Conservation (phyloP, 2,329 filamentous ascomycete genomes). For the Leptodontidium sp. region DNA sequence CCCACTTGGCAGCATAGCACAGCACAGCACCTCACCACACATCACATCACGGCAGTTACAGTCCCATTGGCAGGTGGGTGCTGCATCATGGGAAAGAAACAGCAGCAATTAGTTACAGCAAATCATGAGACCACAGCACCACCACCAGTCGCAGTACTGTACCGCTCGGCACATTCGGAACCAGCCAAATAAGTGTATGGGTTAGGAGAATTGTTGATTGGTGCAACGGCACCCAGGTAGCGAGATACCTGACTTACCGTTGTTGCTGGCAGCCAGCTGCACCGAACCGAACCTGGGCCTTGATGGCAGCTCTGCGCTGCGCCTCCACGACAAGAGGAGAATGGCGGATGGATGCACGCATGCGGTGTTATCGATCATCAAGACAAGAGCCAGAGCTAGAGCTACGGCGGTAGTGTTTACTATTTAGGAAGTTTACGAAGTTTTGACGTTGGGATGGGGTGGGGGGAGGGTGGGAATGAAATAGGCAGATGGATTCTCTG, state of each 20-base stretch:
- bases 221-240: slow-evolving; percentile 1
- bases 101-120: background rate
- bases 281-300: slow-evolving; percentile 11
- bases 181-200: background rate
- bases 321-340: slow-evolving; percentile 19
- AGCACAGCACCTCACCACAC: too few species aligned
- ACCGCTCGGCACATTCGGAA: background rate
- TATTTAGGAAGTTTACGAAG: slow-evolving; percentile 6
- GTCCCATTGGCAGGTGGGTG: background rate
- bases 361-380: background rate
- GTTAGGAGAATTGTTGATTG: background rate
- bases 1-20: too few species aligned
- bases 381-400: too few species aligned
- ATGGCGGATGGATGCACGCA: background rate
- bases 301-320: slow-evolving; percentile 9
- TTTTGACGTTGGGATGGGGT: background rate
- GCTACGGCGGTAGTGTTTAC: too few species aligned
- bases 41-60: too few species aligned
- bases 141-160: background rate
- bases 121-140: slow-evolving; percentile 15
- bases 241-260: background rate
- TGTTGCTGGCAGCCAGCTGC: too few species aligned
- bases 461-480: background rate
- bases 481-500: slow-evolving; percentile 20
- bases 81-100: background rate